Base-by-base conservation (phyloP, 257 asterid genomes). In the Datura wrightii region DNA sequence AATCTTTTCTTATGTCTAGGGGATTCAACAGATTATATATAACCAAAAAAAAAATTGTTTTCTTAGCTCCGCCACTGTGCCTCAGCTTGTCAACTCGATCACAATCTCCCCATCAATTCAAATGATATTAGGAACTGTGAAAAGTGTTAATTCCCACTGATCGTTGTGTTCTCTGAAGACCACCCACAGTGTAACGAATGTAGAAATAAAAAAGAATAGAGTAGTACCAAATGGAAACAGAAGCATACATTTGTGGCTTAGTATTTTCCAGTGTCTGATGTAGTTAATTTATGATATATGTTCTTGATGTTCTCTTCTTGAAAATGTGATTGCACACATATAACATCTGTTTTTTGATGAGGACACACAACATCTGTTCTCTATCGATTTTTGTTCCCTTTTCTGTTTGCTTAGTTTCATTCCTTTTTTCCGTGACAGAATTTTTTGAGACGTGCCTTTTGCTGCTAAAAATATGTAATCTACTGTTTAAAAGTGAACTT, bases 401-500 rank as follows among this genome's bases (percentile, higher is more conserved):
- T 31, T 34, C 55, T 76, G 82, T 13, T 76, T 31, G 63, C 81
- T 31, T 53, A 76, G 46, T 50, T 52, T 76, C 62, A 31, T 52
- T 50, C 31, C 41, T 76, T 66, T 66, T 65, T 48, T 19, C 11
- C 5, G 59, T 5, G 80, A 53, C 56, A 62, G 70, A 9, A 24
- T 72, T 48, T 52, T 50, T 50, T 50, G 2, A 48, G 54, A 46
- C 8, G 39, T 71, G 16, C 60, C 42, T 48, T 74, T 74, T 31
- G 44, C 62, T 31, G 46, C 62, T 24, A 24, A 48, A 74, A 48
- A 16, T 34, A 65, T 82, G 39, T 44, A 65, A 15, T 65, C 10
- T 69, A 8, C 60, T 46, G 63, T 63, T 82, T 15, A 62, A 67
- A 74, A 15, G 15, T 82, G 79, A 39, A 31, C 82, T 78, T 83